Percentiles rank a stretch among this genome's conserved stretches.
phyloP scores from a whole-genome alignment of 148 eudicot species.

The Rhododendron vialii region DNA sequence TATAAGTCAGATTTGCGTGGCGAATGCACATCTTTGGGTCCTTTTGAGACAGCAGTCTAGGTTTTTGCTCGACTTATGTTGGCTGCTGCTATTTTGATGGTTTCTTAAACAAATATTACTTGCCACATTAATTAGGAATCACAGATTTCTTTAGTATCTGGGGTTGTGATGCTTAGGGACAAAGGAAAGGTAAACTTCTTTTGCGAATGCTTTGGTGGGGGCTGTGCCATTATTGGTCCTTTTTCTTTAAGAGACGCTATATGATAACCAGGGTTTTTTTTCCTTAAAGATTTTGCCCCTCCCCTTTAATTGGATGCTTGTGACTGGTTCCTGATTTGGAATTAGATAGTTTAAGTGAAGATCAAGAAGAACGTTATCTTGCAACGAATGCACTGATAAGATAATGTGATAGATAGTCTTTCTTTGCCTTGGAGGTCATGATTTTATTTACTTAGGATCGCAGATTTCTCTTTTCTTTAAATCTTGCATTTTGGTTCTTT shows the following conservation, averaged over 20 bases:
- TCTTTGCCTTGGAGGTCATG: neutral
- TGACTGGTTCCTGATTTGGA: neutral
- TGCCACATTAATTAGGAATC: neutral
- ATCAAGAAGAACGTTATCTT: neutral
- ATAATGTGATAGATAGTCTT: neutral
- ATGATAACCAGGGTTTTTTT: neutral
- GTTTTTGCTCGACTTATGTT: neutral
- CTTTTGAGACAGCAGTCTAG: neutral
- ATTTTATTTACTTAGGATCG: neutral
- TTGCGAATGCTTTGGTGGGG: neutral
- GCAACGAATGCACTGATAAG: neutral
- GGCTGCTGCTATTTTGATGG: neutral
- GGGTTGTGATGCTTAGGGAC: neutral
- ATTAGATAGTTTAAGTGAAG: neutral
- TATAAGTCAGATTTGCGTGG: neutral
- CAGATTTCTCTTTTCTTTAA: neutral
- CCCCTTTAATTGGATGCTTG: neutral
- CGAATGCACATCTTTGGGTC: neutral
- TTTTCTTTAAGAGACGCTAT: neutral
- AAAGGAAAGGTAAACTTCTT: neutral
- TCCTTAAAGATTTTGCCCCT: neutral
- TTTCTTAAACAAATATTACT: neutral
- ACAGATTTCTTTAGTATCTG: neutral
- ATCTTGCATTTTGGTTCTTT: constrained; percentile 12
- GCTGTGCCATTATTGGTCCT: neutral